These are phyloP conservation scores for Wickerhamomyces sydowiorum DNA, from an alignment of 805 yeast genomes.

Conservation along the genomic window DNA sequence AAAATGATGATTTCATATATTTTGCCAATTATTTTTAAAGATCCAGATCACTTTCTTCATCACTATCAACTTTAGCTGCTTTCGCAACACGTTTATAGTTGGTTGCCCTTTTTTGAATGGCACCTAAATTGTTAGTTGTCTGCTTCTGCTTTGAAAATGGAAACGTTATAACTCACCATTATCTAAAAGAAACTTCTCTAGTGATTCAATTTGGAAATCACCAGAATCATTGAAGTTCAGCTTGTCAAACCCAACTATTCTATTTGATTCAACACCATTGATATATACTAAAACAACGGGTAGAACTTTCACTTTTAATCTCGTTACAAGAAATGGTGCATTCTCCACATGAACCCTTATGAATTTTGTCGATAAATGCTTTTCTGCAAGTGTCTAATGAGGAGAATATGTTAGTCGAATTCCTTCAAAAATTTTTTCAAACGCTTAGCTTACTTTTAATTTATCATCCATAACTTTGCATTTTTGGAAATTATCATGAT, in stretches of 20 bases:
- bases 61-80: constrained; percentile 13
- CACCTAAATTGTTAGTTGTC: constrained; percentile 14
- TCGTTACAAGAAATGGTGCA: constrained; percentile 69
- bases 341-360: constrained; percentile 51
- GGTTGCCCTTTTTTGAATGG: constrained; percentile 29
- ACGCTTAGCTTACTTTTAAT: too few species aligned
- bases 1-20: background rate
- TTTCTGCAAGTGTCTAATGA: constrained; percentile 39
- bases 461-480: constrained; percentile 55
- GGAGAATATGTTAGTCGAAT: constrained; percentile 10
- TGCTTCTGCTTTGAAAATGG: background rate
- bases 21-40: constrained; percentile 6
- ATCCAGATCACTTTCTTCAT: constrained; percentile 35
- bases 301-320: constrained; percentile 56
- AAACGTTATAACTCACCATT: constrained; percentile 14
- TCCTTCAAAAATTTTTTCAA: too few species aligned
- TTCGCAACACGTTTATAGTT: constrained; percentile 20
- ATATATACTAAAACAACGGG: constrained; percentile 65
- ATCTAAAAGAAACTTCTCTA: constrained; percentile 39
- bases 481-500: constrained; percentile 51
- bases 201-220: constrained; percentile 38
- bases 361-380: constrained; percentile 51
- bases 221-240: constrained; percentile 39
- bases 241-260: constrained; percentile 67
- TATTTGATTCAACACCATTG: constrained; percentile 50